phyloP scores from a whole-genome alignment of 495 filamentous ascomycete genomes.

The Aspergillus saccharolyticus region DNA sequence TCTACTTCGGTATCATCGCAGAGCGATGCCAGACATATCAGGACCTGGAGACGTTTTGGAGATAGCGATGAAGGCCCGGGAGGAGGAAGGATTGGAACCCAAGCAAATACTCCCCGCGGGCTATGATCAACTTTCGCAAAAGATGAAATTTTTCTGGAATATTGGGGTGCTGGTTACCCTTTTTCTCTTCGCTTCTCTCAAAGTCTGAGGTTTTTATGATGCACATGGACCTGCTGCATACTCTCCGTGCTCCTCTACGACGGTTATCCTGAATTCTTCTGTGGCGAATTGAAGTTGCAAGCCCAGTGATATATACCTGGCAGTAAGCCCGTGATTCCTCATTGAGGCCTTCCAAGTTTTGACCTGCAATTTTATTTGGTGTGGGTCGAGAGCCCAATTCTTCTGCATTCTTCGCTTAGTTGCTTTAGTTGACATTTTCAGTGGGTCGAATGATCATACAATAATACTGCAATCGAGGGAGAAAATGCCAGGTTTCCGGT shows the following conservation, averaged over 20 bases:
- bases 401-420: neutral
- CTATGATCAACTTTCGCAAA: slow-evolving; percentile 6
- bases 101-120: slow-evolving; percentile 22
- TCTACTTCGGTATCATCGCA: slow-evolving; percentile 29
- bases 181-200: neutral
- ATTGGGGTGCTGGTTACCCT: neutral
- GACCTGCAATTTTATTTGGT: too few relatives aligned
- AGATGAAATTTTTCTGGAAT: neutral
- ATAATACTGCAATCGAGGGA: neutral
- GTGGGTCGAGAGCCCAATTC: too few relatives aligned
- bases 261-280: neutral
- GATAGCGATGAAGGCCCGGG: slow-evolving; percentile 18
- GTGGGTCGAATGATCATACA: neutral
- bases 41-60: slow-evolving; percentile 15
- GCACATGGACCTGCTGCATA: neutral
- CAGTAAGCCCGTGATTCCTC: neutral
- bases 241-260: neutral
- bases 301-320: neutral
- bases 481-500: neutral
- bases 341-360: neutral
- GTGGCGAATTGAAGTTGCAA: neutral
- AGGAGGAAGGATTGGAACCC: slow-evolving; percentile 21
- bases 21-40: slow-evolving; percentile 10
- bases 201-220: neutral
- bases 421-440: neutral